These are phyloP conservation scores for Camelina hispida DNA, from an alignment of 345 rosid species.

Conservation along the genomic window DNA sequence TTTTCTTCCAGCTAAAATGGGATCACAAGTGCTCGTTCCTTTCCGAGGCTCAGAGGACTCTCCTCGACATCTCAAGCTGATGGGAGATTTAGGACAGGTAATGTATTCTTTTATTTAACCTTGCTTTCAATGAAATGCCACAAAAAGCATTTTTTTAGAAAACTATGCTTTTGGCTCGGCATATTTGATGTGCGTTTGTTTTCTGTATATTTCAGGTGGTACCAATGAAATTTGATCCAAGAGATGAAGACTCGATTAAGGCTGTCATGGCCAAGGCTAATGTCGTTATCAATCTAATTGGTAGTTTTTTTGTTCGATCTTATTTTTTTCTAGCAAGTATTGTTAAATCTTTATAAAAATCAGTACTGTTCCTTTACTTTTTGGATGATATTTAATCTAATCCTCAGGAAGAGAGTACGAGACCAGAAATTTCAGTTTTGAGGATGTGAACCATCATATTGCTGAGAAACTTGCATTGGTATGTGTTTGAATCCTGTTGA, in stretches of 20 bases:
- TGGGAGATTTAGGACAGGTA: conserved; percentile 99
- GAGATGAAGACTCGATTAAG: conserved; percentile 91
- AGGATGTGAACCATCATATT: conserved; percentile 85
- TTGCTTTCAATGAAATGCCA: not conserved
- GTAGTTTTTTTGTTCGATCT: conserved; percentile 47
- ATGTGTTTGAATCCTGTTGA: conserved; percentile 37
- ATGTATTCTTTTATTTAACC: conserved; percentile 17
- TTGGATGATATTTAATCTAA: conserved; percentile 21
- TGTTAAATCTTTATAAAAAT: not conserved
- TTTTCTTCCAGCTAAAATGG: conserved; percentile 78
- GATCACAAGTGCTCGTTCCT: conserved; percentile 96
- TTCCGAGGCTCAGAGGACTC: conserved; percentile 94
- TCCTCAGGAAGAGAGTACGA: conserved; percentile 87
- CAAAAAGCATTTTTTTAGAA: not conserved
- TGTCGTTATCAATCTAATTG: conserved; percentile 94
- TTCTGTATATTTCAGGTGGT: conserved; percentile 68
- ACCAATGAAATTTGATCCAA: conserved; percentile 88
- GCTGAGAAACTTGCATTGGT: conserved; percentile 87
- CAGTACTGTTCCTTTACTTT: not conserved
- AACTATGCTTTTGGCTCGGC: not conserved
- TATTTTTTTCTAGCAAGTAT: not conserved
- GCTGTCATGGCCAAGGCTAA: conserved; percentile 99
- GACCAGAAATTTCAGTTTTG: conserved; percentile 96
- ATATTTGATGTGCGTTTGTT: conserved; percentile 11
- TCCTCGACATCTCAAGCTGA: conserved; percentile 93